Base-by-base conservation (phyloP, 352 stramenopile species). In the Globisporangium irregulare region DNA sequence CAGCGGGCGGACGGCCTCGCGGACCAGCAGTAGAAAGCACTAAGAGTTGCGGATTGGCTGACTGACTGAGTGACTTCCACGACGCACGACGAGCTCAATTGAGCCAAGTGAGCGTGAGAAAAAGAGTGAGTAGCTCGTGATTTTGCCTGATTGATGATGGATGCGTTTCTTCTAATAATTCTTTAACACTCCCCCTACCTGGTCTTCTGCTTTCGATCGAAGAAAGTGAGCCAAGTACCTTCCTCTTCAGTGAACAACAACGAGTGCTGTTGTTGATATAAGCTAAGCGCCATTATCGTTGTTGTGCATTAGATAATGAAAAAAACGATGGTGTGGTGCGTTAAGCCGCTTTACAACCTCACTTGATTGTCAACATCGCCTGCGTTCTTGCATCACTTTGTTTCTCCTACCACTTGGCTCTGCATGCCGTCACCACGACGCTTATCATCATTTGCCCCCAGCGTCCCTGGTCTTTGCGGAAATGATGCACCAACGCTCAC, bases 11-110 rank as follows among this genome's bases (percentile, higher is more conserved):
- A 48, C 53, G 38, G n/a, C 38, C 7, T 68, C 63, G 63, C 53
- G 63, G 53, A 68, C 22, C 20, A 71, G 66, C 27, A 22, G 41
- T 9, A 22, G 62, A 48, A 59, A 54, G 24, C 38, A 68, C 2
- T 68, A 51, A 41, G 20, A 51, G 43, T 48, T 48, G 41, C 41
- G 15, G 38, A 54, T 20, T 25, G 15, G 32, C 15, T 9, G 38
- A 8, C 41, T 22, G 25, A 24, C 27, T n/a, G 29, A 34, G 29
- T 34, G 46, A 5, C 57, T 14, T 12, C 36, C 22, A 20, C 20
- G 25, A 59, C 3, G 24, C 27, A 29, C 27, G 27, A 0, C 27
- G 27, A 41, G n/a, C 7, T 46, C 36, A 54, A 36, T 51, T 24
- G 22, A 55, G 18, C 32, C 32, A 22, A 62, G 56, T 32, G 20